A percentile compares a stretch with the other conserved stretches of the same genome.
Evolutionary conservation across 305 asterid species (phyloP).

Genomic region (Nicotiana rustica): DNA sequence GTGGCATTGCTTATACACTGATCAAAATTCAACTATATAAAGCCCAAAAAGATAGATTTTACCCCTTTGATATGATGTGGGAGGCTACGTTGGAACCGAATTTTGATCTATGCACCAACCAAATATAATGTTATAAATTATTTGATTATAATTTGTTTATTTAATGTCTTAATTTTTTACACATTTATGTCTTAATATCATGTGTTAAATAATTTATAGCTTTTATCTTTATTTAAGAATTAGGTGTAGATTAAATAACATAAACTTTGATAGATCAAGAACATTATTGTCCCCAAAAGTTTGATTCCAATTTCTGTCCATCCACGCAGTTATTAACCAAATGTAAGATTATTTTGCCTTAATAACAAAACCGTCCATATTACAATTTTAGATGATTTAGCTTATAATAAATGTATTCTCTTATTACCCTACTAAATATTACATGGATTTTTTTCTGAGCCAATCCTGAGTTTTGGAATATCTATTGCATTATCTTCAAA

Average conservation of each 20-base stretch:
- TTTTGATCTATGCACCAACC: slow-evolving; percentile 18
- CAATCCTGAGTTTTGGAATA: neutral
- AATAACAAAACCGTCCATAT: neutral
- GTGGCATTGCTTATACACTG: slow-evolving; percentile 4
- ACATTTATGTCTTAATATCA: slow-evolving; percentile 5
- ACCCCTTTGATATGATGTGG: neutral
- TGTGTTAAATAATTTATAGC: neutral
- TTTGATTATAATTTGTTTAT: neutral
- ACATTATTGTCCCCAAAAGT: neutral
- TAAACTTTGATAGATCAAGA: slow-evolving; percentile 6
- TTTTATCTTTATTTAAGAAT: neutral
- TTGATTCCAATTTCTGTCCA: slow-evolving; percentile 3
- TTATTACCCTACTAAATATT: neutral
- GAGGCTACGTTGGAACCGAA: neutral
- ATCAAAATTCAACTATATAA: neutral
- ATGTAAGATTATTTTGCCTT: neutral
- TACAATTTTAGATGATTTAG: neutral
- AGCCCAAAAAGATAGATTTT: neutral
- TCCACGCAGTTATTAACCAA: neutral
- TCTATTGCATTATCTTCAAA: slow-evolving; percentile 12
- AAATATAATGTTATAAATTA: neutral
- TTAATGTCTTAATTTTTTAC: neutral
- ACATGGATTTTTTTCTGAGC: neutral
- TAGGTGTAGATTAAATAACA: neutral
- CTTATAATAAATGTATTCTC: neutral